A percentile compares a stretch with the other conserved stretches of the same genome.
These are phyloP conservation scores for Termitomyces sp. DNA, from an alignment of 768 basidiomycete species.

Conservation along the genomic window DNA sequence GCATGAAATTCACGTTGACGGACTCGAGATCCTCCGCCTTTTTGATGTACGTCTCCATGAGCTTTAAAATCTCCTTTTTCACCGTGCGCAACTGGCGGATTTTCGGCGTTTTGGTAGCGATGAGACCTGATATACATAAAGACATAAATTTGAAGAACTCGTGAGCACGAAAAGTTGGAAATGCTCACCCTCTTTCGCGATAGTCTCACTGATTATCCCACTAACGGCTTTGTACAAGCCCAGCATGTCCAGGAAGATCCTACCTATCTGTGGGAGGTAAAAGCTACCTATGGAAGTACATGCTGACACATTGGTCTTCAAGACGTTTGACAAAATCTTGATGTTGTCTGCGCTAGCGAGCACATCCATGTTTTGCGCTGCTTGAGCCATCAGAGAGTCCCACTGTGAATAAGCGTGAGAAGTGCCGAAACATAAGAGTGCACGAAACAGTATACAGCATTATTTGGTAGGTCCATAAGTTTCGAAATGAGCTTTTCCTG, in stretches of 20 bases:
- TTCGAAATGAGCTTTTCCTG: slow-evolving; percentile 94
- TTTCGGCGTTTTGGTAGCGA: slow-evolving; percentile 97
- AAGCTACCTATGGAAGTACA: slow-evolving; percentile 96
- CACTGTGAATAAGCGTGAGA: slow-evolving; percentile 48
- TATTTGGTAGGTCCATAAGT: slow-evolving; percentile 96
- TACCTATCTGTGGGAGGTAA: slow-evolving; percentile 94
- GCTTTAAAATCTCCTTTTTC: slow-evolving; percentile 95
- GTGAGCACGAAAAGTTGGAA: not conserved
- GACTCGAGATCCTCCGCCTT: slow-evolving; percentile 96
- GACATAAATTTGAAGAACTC: slow-evolving; percentile 5
- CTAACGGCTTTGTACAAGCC: slow-evolving; percentile 97
- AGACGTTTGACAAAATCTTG: slow-evolving; percentile 92
- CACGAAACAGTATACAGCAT: slow-evolving; percentile 51
- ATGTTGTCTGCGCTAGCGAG: slow-evolving; percentile 89
- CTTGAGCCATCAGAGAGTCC: slow-evolving; percentile 97
- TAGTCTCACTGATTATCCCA: slow-evolving; percentile 90
- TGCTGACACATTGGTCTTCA: slow-evolving; percentile 98
- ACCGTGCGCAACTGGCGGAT: slow-evolving; percentile 91
- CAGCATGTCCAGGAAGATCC: slow-evolving; percentile 96
- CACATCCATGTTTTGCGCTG: slow-evolving; percentile 88
- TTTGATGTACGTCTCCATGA: slow-evolving; percentile 97
- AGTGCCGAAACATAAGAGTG: not conserved
- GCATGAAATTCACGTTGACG: slow-evolving; percentile 89
- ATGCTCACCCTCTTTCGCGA: slow-evolving; percentile 71
- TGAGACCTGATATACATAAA: slow-evolving; percentile 47